These are phyloP conservation scores for Diaporthe vexans DNA, from an alignment of 2,329 filamentous ascomycete genomes.

Conservation along the genomic window DNA sequence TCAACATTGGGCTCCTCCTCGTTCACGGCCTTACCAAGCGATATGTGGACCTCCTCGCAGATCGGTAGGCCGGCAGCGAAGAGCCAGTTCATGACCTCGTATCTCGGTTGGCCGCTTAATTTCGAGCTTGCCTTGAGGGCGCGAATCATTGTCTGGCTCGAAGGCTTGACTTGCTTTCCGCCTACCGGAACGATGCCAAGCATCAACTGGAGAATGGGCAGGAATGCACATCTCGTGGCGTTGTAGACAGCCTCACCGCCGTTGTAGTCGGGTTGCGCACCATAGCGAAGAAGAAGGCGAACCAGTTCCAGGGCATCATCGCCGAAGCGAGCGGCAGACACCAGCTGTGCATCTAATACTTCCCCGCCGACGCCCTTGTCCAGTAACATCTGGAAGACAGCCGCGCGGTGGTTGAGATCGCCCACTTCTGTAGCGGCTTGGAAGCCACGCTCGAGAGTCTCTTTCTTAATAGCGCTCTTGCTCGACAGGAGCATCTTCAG, in stretches of 20 bases:
- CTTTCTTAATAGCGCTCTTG: constrained; percentile 54
- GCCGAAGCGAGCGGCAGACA: constrained; percentile 66
- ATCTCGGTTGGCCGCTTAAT: constrained; percentile 62
- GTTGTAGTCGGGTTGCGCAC: constrained; percentile 69
- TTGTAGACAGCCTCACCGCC: constrained; percentile 69
- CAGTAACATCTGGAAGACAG: constrained; percentile 66
- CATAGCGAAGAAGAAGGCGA: constrained; percentile 63
- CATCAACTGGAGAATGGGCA: constrained; percentile 65
- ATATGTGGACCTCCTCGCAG: constrained; percentile 64
- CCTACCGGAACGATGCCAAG: constrained; percentile 61
- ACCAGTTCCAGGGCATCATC: constrained; percentile 64
- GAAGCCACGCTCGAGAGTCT: constrained; percentile 65
- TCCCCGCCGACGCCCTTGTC: constrained; percentile 64
- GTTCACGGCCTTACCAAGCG: constrained; percentile 66
- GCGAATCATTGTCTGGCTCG: constrained; percentile 61
- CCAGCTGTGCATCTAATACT: constrained; percentile 65
- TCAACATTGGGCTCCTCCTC: constrained; percentile 64
- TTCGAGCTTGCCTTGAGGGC: constrained; percentile 69
- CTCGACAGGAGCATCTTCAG: constrained; percentile 64
- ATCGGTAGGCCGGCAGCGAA: constrained; percentile 64
- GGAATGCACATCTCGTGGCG: constrained; percentile 65
- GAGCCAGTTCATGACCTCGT: constrained; percentile 63
- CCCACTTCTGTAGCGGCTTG: constrained; percentile 68
- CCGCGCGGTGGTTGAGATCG: constrained; percentile 62
- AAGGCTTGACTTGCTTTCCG: constrained; percentile 60